Conservation (phyloP, 768 basidiomycete species). For the Exidia glandulosa region DNA sequence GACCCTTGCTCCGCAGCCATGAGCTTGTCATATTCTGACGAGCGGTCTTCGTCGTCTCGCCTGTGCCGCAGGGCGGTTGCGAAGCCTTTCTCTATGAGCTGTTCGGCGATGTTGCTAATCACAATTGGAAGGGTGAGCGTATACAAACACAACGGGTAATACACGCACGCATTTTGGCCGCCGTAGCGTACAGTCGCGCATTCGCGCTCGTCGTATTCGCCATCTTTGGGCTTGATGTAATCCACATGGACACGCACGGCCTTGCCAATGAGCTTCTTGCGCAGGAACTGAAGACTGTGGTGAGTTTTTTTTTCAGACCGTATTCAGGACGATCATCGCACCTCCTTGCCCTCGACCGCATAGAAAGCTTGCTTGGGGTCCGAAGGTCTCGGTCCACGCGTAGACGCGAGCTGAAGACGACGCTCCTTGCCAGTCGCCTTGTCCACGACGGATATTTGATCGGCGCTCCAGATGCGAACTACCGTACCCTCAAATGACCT, state of each 20-base stretch:
- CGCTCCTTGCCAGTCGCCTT: slow-evolving; percentile 67
- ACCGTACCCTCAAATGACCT: slow-evolving; percentile 74
- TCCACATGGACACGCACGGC: slow-evolving; percentile 74
- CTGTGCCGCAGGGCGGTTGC: slow-evolving; percentile 85
- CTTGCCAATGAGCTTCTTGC: slow-evolving; percentile 88
- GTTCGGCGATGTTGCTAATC: slow-evolving; percentile 78
- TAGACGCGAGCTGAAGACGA: slow-evolving; percentile 79
- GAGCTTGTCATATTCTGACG: slow-evolving; percentile 91
- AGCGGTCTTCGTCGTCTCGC: slow-evolving; percentile 90
- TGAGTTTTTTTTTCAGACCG: neutral
- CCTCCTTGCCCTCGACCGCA: slow-evolving; percentile 83
- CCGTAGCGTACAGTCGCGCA: slow-evolving; percentile 84
- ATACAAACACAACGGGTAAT: too few relatives aligned
- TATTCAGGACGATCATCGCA: too few relatives aligned
- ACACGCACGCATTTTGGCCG: slow-evolving; percentile 61
- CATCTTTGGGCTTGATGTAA: slow-evolving; percentile 83
- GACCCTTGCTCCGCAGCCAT: slow-evolving; percentile 90
- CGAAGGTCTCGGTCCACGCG: slow-evolving; percentile 69
- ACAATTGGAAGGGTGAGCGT: too few relatives aligned
- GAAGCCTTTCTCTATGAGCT: slow-evolving; percentile 86
- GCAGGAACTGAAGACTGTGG: slow-evolving; percentile 64
- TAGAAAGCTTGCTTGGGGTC: slow-evolving; percentile 82
- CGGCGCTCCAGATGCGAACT: slow-evolving; percentile 81
- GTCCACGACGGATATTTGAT: slow-evolving; percentile 74
- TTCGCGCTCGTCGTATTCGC: slow-evolving; percentile 88